Base-by-base conservation (phyloP, 768 basidiomycete species). In the Russula compacta region DNA sequence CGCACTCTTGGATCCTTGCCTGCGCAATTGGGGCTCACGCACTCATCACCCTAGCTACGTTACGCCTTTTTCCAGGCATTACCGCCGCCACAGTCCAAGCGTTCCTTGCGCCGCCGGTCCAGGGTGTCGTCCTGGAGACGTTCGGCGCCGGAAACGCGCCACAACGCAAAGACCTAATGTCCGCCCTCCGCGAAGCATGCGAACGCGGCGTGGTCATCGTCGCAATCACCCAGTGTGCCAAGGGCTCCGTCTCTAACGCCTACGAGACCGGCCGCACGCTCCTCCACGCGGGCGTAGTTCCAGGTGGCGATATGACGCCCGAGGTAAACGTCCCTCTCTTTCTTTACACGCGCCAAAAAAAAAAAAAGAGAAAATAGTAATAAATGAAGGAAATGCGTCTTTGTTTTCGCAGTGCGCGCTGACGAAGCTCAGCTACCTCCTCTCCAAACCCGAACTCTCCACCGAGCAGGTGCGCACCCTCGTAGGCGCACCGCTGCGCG, bases 81-180 rank as follows among this genome's bases (percentile, higher is more conserved):
- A 84, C 87, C 14, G 79, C 82, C 0, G 76, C 81, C 10, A 90
- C 89, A 3, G 75, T 94, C 50, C 83, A 77, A 17, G 85, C 88
- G 3, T 94, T 94, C 69, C 79, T 92, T 15, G 78, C 76, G 51
- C 83, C 87, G 11, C 86, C 88, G 4, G 82, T 85, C 8, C 81
- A 79, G 35, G 94, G 93, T 4, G 86, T 94, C 2, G 86, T 98
- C 10, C 77, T 98, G 1, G 91, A 95, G 70, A 92, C 89, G 2
- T 98, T 91, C 71, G 95, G 95, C 7, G 85, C 92, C 1, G 95
- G 95, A 0, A 98, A 98, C 72, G 91, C 92, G 10, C 93, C 95
- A 0, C 86, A 92, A 67, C 81, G 89, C 12, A 61, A 78, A 51
- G 92, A 93, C 65, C 73, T 97, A 19, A 80, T 89, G 69, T 71